Evolutionary conservation across 441 rosid genomes (phyloP), one percentile per base, ranked within the genome.

Genomic region (Populus hybrid): DNA sequence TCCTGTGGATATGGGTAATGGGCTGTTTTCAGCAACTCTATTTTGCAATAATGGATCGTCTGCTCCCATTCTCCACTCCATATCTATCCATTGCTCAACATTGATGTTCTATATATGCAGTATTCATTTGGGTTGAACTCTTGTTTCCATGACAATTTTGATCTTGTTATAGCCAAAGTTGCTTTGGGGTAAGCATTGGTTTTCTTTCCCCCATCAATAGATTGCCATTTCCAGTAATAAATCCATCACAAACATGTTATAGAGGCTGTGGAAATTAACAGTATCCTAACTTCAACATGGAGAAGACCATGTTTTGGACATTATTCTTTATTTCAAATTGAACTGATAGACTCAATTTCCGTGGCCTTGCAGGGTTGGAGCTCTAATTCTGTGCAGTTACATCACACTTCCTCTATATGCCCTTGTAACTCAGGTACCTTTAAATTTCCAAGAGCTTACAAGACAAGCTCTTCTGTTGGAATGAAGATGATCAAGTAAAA

Each of bases 331-430:
- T 35, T 26, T 57, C 21, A 38, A 71, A 40, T 46, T 26, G 26
- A 32, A 26, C 26, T 74, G 75, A 68, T 36, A 26, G 70, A 28
- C 77, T 38, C 18, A 71, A 34, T 6, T 59, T 46, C 21, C n/a
- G 26, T 59, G 34, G 32, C 23, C 14, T 83, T 86, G 85, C 85
- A 96, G 98, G 80, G 30, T 84, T 18, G 91, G 84, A 6, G 91
- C 85, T 64, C 85, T 90, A 69, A 80, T 84, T 77, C 80, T 94
- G 42, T 94, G 97, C 85, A 94, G 98, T 85, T 96, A 96, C 92
- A 91, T 92, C 63, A 96, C 98, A 21, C 93, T 94, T 78, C 98
- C 99, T 3, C 81, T 96, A n/a, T 90, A 94, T 30, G 98, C 99
- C 40, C 99, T 94, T 8, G 94, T 96, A 40, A 89, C 98, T 76